Evolutionary conservation across 306 rosid genomes (phyloP).

Genomic region (Urtica urens): DNA sequence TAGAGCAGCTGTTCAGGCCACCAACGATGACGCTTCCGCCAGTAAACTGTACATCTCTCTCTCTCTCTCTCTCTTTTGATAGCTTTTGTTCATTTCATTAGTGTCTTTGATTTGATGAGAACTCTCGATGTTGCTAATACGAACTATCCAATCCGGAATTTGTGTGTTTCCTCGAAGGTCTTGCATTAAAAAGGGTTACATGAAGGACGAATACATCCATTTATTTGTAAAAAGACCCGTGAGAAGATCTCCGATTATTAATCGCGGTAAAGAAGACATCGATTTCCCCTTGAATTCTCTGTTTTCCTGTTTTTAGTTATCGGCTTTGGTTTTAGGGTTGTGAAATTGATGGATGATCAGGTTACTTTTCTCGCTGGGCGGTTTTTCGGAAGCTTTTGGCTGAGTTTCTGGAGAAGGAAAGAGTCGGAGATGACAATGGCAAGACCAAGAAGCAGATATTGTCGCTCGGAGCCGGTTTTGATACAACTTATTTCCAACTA

Average conservation of each 20-base stretch:
- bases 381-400: constrained; percentile 60
- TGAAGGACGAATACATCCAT: constrained; percentile 81
- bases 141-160: neutral
- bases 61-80: neutral
- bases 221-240: constrained; percentile 79
- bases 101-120: neutral
- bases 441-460: constrained; percentile 33
- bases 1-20: constrained; percentile 56
- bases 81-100: neutral
- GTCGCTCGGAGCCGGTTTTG: constrained; percentile 93
- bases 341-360: constrained; percentile 26
- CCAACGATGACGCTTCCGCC: constrained; percentile 73
- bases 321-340: neutral
- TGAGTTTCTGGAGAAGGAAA: constrained; percentile 64
- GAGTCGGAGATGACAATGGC: constrained; percentile 15
- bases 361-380: constrained; percentile 90
- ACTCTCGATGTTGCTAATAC: neutral
- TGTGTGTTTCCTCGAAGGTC: constrained; percentile 39
- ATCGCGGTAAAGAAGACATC: constrained; percentile 48
- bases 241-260: constrained; percentile 90
- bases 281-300: neutral
- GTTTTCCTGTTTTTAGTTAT: neutral
- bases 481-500: constrained; percentile 83
- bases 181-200: constrained; percentile 87
- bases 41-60: constrained; percentile 41